Evolutionary conservation across 176 grass and related monocot genomes (phyloP), one percentile per base, ranked within the genome.

Genomic region (Calamus simplicifolius): DNA sequence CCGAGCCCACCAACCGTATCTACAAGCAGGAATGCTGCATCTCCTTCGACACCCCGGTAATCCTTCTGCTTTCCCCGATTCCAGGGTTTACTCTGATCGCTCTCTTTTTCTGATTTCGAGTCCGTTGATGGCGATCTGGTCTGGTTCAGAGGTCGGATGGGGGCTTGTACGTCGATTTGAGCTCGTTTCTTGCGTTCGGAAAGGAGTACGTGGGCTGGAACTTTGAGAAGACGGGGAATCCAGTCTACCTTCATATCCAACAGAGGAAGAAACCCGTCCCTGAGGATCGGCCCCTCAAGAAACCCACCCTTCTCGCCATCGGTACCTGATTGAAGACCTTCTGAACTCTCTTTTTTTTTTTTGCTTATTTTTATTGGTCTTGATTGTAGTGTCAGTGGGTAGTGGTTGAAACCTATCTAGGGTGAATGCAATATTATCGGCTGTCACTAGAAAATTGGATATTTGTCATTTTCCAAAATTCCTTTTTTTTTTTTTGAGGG

Each of bases 11-110:
- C 23, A 83, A 85, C 74, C 84, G 87, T 52, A 85, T 98, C 79
- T 86, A 92, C 76, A 98, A 92, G 87, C 79, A 82, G n/a, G 93
- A 98, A 74, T 98, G 93, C 66, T 98, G 93, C 79, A 43, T 92
- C 84, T 98, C 93, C 55, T 98, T 88, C 70, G 87, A 85, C 73
- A 85, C 87, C 18, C 81, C 93, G 56, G 87, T 92, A 85, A 77
- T 52, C 48, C 4, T 27, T 17, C 1, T 7, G 6, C 31, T 5
- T 35, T 10, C 29, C 10, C 62, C 18, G 6, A 27, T 10, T 23
- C 35, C 14, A 10, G 26, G 8, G 0, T 4, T 48, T 16, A 53
- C 27, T 21, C 31, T 35, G 38, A 4, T 21, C 31, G 43, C n/a
- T 38, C 50, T 19, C 27, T 5, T 16, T 48, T 13, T 51, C 25